A percentile compares a stretch with the other conserved stretches of the same genome.
These are phyloP conservation scores for Isabelozyma pseudorhagii DNA, from an alignment of 805 yeast species.

Conservation along the genomic window DNA sequence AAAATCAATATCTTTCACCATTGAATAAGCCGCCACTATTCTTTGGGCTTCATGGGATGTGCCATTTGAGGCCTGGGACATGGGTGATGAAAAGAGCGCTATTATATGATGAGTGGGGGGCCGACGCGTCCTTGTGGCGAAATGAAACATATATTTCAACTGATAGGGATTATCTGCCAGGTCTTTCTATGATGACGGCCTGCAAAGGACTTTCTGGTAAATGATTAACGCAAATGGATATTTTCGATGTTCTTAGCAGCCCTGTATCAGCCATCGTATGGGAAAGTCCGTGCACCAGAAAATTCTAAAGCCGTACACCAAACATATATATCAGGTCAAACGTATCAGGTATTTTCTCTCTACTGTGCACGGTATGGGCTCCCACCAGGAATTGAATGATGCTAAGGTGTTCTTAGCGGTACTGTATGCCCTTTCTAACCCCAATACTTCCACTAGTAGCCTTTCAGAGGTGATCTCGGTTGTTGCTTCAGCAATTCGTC, in stretches of 20 bases:
- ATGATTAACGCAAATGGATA: not conserved
- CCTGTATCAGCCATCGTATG: not conserved
- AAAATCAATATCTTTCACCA: conserved; percentile 10
- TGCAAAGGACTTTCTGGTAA: not conserved
- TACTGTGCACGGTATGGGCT: not conserved
- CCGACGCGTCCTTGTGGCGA: not conserved
- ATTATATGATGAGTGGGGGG: not conserved
- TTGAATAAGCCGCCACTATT: not conserved
- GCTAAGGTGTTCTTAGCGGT: conserved; percentile 3
- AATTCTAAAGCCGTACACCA: not conserved
- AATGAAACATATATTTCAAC: not conserved
- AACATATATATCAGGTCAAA: not conserved
- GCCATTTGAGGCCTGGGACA: not conserved
- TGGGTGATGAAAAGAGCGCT: not conserved
- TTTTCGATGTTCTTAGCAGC: not conserved
- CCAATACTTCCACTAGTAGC: not conserved
- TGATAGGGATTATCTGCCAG: not conserved
- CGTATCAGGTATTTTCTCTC: not conserved
- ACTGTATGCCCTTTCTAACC: not conserved
- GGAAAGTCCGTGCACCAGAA: not conserved
- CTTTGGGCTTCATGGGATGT: not conserved
- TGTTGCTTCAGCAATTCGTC: not conserved
- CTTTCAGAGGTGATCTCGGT: not conserved
- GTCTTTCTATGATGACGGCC: not conserved
- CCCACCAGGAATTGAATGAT: not conserved